These are phyloP conservation scores for Diaporthe capsici DNA, from an alignment of 2,329 filamentous ascomycete species.

Conservation along the genomic window DNA sequence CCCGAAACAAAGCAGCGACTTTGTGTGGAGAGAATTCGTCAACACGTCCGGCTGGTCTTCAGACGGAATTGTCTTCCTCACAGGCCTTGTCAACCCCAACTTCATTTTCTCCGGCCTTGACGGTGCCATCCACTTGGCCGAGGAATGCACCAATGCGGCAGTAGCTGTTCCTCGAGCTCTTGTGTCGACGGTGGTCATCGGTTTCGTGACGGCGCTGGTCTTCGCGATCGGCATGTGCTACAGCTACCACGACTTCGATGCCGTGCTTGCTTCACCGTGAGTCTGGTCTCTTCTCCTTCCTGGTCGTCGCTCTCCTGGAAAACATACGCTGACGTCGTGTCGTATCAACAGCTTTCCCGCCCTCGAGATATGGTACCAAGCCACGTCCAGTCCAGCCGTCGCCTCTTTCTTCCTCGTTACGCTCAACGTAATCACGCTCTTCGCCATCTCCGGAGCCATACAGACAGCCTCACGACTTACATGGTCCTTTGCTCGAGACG, in stretches of 20 bases:
- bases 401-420: conserved; percentile 32
- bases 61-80: conserved; percentile 53
- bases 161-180: conserved; percentile 52
- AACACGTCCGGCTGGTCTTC: conserved; percentile 49
- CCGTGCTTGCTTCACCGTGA: conserved; percentile 40
- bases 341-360: conserved; percentile 16
- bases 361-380: conserved; percentile 40
- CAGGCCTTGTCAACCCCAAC: conserved; percentile 54
- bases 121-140: conserved; percentile 54
- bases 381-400: conserved; percentile 27
- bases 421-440: conserved; percentile 12
- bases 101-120: conserved; percentile 56
- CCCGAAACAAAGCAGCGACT: conserved; percentile 44
- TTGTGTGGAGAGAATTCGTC: conserved; percentile 51
- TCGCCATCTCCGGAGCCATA: conserved; percentile 39
- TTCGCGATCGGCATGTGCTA: conserved; percentile 50
- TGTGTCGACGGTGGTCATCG: conserved; percentile 50
- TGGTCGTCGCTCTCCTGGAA: fast-evolving
- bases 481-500: conserved; percentile 39
- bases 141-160: conserved; percentile 52
- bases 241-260: conserved; percentile 43
- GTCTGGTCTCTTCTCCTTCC: background rate
- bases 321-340: fast-evolving
- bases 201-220: conserved; percentile 51
- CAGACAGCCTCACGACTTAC: conserved; percentile 37